phyloP scores from a whole-genome alignment of 2,329 filamentous ascomycete genomes.

The Aspergillus ruber region DNA sequence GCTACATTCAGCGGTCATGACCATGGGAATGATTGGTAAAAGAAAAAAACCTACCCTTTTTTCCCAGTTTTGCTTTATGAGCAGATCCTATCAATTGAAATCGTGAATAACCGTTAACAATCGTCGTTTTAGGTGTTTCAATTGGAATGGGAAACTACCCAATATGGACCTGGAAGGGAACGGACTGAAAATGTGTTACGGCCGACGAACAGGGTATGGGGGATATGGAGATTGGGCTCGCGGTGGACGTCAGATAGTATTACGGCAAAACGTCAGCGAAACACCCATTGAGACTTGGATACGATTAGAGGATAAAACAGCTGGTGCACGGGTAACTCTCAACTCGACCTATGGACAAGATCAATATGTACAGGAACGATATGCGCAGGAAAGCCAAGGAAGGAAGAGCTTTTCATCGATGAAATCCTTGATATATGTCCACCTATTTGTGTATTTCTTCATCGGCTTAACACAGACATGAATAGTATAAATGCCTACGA shows the following conservation, averaged over 20 bases:
- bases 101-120: no score
- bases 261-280: slow-evolving; percentile 40
- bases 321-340: slow-evolving; percentile 48
- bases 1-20: slow-evolving; percentile 61
- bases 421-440: no score
- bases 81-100: no score
- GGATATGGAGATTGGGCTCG: slow-evolving; percentile 62
- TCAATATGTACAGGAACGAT: no score
- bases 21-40: slow-evolving; percentile 58
- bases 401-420: no score
- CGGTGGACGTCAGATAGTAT: slow-evolving; percentile 51
- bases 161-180: slow-evolving; percentile 34
- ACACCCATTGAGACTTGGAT: slow-evolving; percentile 52
- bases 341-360: slow-evolving; percentile 40
- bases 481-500: no score
- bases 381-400: no score
- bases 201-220: slow-evolving; percentile 63
- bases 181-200: slow-evolving; percentile 49
- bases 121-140: slow-evolving; percentile 30
- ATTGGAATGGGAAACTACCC: slow-evolving; percentile 26
- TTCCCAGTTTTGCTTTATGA: no score
- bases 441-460: no score
- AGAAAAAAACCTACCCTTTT: slow-evolving; percentile 23
- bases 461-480: no score
- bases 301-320: slow-evolving; percentile 50